These are phyloP conservation scores for Neofusicoccum umdonicola DNA, from an alignment of 2,329 filamentous ascomycete genomes.

Conservation along the genomic window DNA sequence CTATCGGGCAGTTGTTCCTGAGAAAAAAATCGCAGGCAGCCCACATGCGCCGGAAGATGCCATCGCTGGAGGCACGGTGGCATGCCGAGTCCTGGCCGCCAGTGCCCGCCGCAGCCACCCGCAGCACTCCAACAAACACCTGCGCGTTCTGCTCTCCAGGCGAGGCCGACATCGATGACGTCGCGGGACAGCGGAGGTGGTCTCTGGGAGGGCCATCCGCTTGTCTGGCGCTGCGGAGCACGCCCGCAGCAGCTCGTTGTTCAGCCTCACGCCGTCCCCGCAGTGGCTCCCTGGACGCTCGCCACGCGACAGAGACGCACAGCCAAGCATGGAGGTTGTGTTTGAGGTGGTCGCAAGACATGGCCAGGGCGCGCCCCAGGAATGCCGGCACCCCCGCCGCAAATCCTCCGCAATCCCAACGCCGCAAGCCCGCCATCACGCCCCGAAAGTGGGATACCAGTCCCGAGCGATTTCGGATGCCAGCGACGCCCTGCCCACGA, in stretches of 20 bases:
- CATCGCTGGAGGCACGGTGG: neutral
- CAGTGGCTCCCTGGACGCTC: too few relatives aligned
- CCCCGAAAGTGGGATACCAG: neutral
- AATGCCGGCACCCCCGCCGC: neutral
- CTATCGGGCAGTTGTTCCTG: neutral
- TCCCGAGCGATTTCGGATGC: slow-evolving; percentile 1
- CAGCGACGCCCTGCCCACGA: neutral
- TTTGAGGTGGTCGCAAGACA: neutral
- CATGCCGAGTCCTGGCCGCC: too few relatives aligned
- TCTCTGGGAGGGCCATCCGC: too few relatives aligned
- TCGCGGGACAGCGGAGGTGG: too few relatives aligned
- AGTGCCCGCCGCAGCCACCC: too few relatives aligned
- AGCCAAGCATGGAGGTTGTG: neutral
- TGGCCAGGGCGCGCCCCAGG: neutral
- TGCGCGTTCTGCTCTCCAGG: too few relatives aligned
- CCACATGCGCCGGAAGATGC: slow-evolving; percentile 1
- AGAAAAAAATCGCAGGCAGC: neutral
- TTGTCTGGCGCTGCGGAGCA: too few relatives aligned
- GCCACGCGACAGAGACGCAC: neutral
- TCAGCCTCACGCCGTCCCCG: too few relatives aligned
- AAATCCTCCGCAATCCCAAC: slow-evolving; percentile 4
- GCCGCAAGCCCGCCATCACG: neutral
- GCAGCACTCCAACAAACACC: too few relatives aligned
- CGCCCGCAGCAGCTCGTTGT: too few relatives aligned
- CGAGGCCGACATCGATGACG: too few relatives aligned